phyloP scores from a whole-genome alignment of 768 basidiomycete genomes.

The Imleria badia region DNA sequence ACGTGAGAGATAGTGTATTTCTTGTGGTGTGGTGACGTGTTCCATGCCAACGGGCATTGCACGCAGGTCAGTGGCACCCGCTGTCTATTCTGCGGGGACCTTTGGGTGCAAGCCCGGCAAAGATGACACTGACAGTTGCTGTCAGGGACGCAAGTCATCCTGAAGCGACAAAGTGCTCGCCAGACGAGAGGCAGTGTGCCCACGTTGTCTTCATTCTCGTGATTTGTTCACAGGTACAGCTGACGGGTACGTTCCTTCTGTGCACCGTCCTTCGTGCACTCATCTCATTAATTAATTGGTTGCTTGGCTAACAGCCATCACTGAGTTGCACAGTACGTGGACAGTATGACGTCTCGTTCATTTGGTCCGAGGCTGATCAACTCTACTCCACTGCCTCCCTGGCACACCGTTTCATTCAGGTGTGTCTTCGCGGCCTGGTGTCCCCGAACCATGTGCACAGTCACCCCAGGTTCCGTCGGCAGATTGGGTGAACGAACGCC shows the following conservation, averaged over 20 bases:
- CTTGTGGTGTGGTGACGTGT: background rate
- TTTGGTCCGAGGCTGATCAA: conserved; percentile 12
- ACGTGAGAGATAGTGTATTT: background rate
- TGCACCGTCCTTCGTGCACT: background rate
- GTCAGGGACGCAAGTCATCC: background rate
- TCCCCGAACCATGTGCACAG: conserved; percentile 6
- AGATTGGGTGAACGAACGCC: background rate
- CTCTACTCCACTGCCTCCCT: background rate
- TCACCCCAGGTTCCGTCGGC: background rate
- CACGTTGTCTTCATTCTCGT: background rate
- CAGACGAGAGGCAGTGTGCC: background rate
- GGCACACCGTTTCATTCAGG: background rate
- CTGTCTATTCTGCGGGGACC: background rate
- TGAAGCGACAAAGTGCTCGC: background rate
- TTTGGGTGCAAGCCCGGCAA: background rate
- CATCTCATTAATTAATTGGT: background rate
- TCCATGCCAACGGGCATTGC: background rate
- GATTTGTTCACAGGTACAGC: background rate
- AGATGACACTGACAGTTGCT: background rate
- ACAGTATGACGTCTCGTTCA: background rate
- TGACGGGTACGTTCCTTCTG: background rate
- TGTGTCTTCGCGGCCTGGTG: background rate
- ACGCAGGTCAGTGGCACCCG: conserved; percentile 15
- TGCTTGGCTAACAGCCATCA: background rate
- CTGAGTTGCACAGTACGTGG: no score